phyloP scores from a whole-genome alignment of 148 eudicot species.

The Vaccinium corymbosum region DNA sequence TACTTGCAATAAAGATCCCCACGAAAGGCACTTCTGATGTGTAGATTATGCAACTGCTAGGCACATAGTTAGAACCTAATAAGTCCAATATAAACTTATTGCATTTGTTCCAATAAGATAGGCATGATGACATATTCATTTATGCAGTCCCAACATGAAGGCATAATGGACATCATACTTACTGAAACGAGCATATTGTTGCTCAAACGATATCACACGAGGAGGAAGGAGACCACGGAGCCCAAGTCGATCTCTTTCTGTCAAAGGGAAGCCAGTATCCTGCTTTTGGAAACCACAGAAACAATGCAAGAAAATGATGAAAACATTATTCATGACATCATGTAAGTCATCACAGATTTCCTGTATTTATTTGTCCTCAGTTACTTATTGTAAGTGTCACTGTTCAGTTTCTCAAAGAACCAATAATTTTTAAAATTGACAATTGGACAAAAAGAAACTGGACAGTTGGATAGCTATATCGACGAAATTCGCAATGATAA shows the following conservation, averaged over 20 bases:
- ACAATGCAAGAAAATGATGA: background rate
- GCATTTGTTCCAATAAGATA: background rate
- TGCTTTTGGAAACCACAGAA: slow-evolving; percentile 30
- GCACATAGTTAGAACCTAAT: background rate
- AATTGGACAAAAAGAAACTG: background rate
- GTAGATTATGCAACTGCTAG: background rate
- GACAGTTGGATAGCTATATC: background rate
- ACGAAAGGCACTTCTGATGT: background rate
- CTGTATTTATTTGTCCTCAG: background rate
- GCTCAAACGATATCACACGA: slow-evolving; percentile 87
- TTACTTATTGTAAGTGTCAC: background rate
- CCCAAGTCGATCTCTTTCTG: slow-evolving; percentile 97
- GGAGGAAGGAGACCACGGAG: slow-evolving; percentile 99
- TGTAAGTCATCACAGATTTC: background rate
- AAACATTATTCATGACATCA: background rate
- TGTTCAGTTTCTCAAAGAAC: background rate
- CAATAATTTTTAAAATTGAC: background rate
- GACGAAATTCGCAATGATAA: background rate
- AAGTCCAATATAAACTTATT: background rate
- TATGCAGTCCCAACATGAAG: background rate
- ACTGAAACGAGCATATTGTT: slow-evolving; percentile 95
- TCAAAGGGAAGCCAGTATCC: slow-evolving; percentile 91
- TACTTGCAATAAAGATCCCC: background rate
- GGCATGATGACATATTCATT: background rate
- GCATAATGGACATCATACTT: slow-evolving; percentile 26